Conservation (phyloP, 2,329 filamentous ascomycete species). For the Tolypocladium ovalisporum region DNA sequence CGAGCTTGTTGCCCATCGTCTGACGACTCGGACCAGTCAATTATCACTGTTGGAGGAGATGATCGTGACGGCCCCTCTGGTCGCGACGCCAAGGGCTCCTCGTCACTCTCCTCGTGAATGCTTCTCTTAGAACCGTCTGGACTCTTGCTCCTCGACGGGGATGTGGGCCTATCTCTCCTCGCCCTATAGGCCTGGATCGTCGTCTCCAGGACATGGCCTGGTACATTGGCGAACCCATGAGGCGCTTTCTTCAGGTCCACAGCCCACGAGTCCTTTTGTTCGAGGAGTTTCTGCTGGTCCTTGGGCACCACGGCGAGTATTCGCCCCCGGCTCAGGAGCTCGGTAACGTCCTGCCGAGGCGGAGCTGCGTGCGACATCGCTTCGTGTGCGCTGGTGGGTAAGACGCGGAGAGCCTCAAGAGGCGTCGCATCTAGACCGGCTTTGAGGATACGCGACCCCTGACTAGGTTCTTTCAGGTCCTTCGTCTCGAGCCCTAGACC, state of each 20-base stretch:
- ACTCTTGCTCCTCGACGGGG: background rate
- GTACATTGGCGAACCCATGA: slow-evolving; percentile 20
- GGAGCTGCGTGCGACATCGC: slow-evolving; percentile 15
- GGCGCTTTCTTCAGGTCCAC: slow-evolving; percentile 11
- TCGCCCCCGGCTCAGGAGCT: slow-evolving; percentile 13
- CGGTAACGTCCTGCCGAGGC: slow-evolving; percentile 10
- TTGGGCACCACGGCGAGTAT: slow-evolving; percentile 21
- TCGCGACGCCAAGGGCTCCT: background rate
- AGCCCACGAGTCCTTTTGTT: slow-evolving; percentile 24
- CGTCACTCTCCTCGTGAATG: background rate
- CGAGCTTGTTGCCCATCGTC: background rate
- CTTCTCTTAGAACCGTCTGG: background rate
- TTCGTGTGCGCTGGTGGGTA: background rate
- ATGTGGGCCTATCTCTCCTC: background rate
- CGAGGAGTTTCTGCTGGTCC: slow-evolving; percentile 27
- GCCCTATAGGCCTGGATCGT: slow-evolving; percentile 13
- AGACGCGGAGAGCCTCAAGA: background rate
- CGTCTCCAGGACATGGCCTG: slow-evolving; percentile 21
- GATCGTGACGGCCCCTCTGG: slow-evolving; percentile 1
- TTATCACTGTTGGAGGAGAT: slow-evolving; percentile 1
- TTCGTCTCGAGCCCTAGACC: background rate
- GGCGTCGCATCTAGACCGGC: background rate
- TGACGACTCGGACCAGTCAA: slow-evolving; percentile 14
- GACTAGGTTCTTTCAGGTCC: background rate
- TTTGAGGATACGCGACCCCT: background rate